These are phyloP conservation scores for rapeseed (Brassica napus) DNA, from an alignment of 345 rosid species.

Conservation along the genomic window Da-Ae NC_063439.1:28202001-28202500, in stretches of 20 bases:
- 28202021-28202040: slow-evolving; percentile 60
- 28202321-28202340: slow-evolving; percentile 93
- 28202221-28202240: slow-evolving; percentile 6
- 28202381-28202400: slow-evolving; percentile 68
- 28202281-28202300: neutral
- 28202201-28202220: neutral
- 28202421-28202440: slow-evolving; percentile 67
- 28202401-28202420: slow-evolving; percentile 76
- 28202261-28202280: neutral
- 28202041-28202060: slow-evolving; percentile 63
- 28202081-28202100: slow-evolving; percentile 58
- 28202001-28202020: slow-evolving; percentile 69
- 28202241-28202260: slow-evolving; percentile 14
- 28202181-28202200: slow-evolving; percentile 11
- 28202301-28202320: slow-evolving; percentile 4
- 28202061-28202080: slow-evolving; percentile 71
- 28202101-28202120: slow-evolving; percentile 64
- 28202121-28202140: slow-evolving; percentile 53
- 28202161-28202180: slow-evolving; percentile 21
- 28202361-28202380: slow-evolving; percentile 72
- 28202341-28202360: slow-evolving; percentile 69
- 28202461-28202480: slow-evolving; percentile 82
- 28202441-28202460: slow-evolving; percentile 71
- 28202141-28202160: neutral
- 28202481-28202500: slow-evolving; percentile 79